Evolutionary conservation across 148 eudicot genomes (phyloP).

Genomic region (Rhododendron williamsianum): DNA sequence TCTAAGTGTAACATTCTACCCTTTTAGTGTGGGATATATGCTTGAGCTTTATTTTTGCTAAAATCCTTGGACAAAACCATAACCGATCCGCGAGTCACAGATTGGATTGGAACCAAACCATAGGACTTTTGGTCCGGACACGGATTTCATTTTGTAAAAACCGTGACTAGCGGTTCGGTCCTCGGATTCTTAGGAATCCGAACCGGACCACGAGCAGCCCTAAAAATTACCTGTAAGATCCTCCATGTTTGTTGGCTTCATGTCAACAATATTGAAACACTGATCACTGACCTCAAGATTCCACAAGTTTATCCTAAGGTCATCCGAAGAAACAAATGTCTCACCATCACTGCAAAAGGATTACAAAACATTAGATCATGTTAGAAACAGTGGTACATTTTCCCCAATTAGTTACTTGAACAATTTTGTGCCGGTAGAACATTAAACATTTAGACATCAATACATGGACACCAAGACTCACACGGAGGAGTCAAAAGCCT

Average conservation of each 20-base stretch:
- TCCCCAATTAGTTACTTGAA: background rate
- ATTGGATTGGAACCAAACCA: too few relatives aligned
- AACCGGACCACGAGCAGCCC: too few relatives aligned
- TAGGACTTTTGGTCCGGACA: too few relatives aligned
- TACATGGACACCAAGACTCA: background rate
- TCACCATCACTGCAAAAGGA: slow-evolving; percentile 44
- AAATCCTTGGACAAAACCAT: too few relatives aligned
- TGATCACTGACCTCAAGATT: slow-evolving; percentile 51
- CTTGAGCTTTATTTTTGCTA: too few relatives aligned
- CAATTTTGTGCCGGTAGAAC: background rate
- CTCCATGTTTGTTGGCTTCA: slow-evolving; percentile 53
- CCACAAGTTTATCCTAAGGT: slow-evolving; percentile 54
- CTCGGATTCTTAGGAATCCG: too few relatives aligned
- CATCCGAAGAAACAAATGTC: slow-evolving; percentile 57
- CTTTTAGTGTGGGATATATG: too few relatives aligned
- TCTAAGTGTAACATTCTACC: too few relatives aligned
- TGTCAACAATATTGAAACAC: slow-evolving; percentile 51
- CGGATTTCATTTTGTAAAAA: too few relatives aligned
- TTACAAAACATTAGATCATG: background rate
- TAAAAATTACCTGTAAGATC: slow-evolving; percentile 43
- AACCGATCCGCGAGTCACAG: too few relatives aligned
- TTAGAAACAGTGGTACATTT: background rate
- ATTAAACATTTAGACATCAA: background rate
- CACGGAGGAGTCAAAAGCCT: background rate
- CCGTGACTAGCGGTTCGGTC: too few relatives aligned